Conservation (phyloP, 2,329 filamentous ascomycete genomes). For the Furcasterigmium furcatum region DNA sequence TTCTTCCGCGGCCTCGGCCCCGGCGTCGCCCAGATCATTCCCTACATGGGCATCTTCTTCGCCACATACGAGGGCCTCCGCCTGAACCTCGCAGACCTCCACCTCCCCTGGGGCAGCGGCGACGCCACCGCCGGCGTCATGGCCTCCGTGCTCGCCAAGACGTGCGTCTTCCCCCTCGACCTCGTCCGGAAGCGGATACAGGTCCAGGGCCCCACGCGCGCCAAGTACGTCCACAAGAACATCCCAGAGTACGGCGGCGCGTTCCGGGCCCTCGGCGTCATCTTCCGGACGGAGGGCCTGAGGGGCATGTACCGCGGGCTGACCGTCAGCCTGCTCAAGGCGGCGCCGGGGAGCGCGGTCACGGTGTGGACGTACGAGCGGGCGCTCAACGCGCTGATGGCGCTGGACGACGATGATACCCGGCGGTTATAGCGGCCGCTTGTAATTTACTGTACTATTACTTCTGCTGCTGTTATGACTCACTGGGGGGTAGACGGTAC, state of each 20-base stretch:
- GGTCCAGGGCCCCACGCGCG: slow-evolving; percentile 85
- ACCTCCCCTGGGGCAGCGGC: slow-evolving; percentile 69
- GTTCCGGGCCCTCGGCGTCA: slow-evolving; percentile 60
- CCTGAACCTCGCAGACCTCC: slow-evolving; percentile 48
- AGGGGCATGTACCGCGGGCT: slow-evolving; percentile 85
- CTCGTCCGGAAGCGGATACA: slow-evolving; percentile 90
- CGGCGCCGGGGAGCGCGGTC: slow-evolving; percentile 86
- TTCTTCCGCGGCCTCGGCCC: slow-evolving; percentile 88
- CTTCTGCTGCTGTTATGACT: no score
- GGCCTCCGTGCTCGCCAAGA: slow-evolving; percentile 81
- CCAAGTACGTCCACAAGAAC: slow-evolving; percentile 76
- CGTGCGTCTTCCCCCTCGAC: slow-evolving; percentile 87
- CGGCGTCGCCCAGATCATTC: slow-evolving; percentile 82
- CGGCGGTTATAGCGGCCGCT: background rate
- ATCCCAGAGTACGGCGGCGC: slow-evolving; percentile 81
- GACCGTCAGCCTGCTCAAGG: slow-evolving; percentile 86
- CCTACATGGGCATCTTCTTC: slow-evolving; percentile 98
- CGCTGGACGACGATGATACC: slow-evolving; percentile 24
- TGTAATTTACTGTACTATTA: background rate
- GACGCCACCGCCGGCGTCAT: slow-evolving; percentile 81
- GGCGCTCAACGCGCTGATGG: slow-evolving; percentile 58
- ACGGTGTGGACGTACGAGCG: slow-evolving; percentile 95
- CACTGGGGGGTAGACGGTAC: background rate
- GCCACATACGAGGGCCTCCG: slow-evolving; percentile 78
- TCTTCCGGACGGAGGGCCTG: slow-evolving; percentile 69